phyloP scores from a whole-genome alignment of 805 yeast species.

The Wickerhamomyces silvicola region DNA sequence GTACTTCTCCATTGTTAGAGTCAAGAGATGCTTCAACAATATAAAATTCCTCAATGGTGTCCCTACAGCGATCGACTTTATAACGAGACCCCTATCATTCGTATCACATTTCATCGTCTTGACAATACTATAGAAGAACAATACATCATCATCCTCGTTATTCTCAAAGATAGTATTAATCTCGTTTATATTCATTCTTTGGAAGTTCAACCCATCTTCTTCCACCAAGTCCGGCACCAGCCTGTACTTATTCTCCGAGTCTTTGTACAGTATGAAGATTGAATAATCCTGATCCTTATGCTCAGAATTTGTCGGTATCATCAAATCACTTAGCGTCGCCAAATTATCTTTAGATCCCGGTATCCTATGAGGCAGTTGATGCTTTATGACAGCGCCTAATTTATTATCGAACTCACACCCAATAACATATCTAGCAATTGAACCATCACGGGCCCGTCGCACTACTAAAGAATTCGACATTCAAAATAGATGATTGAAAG shows the following conservation, averaged over 20 bases:
- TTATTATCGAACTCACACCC: slow-evolving; percentile 78
- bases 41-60: slow-evolving; percentile 47
- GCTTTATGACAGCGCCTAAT: slow-evolving; percentile 59
- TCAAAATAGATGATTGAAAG: no score
- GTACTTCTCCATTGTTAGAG: slow-evolving; percentile 39
- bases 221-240: slow-evolving; percentile 16
- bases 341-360: slow-evolving; percentile 30
- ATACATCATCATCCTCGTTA: slow-evolving; percentile 27
- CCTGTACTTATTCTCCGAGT: slow-evolving; percentile 21
- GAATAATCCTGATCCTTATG: slow-evolving; percentile 53
- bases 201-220: slow-evolving; percentile 7
- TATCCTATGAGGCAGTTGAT: slow-evolving; percentile 48
- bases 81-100: slow-evolving; percentile 49
- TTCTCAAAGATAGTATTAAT: slow-evolving; percentile 19
- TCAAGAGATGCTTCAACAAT: slow-evolving; percentile 51
- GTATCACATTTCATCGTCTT: slow-evolving; percentile 35
- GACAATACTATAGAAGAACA: slow-evolving; percentile 52
- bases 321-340: slow-evolving; percentile 41
- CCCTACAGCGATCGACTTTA: slow-evolving; percentile 53
- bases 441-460: slow-evolving; percentile 2
- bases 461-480: slow-evolving; percentile 4
- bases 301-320: slow-evolving; percentile 60
- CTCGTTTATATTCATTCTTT: slow-evolving; percentile 8
- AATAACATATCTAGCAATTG: slow-evolving; percentile 49
- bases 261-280: slow-evolving; percentile 42